Conservation (phyloP, 2,329 filamentous ascomycete species). For the Fusarium falciforme region DNA sequence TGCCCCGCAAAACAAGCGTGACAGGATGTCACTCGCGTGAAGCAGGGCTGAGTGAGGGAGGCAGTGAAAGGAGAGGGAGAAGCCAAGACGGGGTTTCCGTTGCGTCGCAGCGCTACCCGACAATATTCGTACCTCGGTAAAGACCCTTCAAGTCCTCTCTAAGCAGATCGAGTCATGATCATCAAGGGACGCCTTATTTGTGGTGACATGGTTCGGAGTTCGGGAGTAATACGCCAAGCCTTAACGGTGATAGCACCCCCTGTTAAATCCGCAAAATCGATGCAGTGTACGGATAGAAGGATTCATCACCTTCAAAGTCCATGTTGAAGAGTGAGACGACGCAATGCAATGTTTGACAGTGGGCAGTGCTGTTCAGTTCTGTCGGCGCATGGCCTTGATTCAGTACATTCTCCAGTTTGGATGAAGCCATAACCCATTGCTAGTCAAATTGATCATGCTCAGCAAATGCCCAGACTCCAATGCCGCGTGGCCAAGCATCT, state of each 20-base stretch:
- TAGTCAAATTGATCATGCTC: neutral
- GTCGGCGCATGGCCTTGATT: neutral
- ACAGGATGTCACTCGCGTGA: neutral
- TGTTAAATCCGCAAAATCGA: neutral
- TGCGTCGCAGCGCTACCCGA: neutral
- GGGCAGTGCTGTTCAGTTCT: neutral
- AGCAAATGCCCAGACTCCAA: neutral
- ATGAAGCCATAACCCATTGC: neutral
- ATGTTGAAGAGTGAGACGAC: neutral
- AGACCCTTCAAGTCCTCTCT: neutral
- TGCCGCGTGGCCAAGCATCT: neutral
- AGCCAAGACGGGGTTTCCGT: neutral
- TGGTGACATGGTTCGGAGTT: neutral
- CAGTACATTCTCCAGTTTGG: neutral
- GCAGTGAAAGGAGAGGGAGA: neutral
- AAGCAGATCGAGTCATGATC: neutral
- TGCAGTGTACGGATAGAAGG: neutral
- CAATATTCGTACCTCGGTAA: neutral
- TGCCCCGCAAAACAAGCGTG: neutral
- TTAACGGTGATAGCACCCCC: neutral
- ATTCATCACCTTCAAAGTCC: neutral
- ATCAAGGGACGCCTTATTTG: neutral
- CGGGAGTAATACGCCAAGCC: neutral
- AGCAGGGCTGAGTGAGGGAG: neutral
- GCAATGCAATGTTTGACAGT: neutral